Base-by-base conservation (phyloP, 257 asterid species). In the Cordia subcordata region DNA sequence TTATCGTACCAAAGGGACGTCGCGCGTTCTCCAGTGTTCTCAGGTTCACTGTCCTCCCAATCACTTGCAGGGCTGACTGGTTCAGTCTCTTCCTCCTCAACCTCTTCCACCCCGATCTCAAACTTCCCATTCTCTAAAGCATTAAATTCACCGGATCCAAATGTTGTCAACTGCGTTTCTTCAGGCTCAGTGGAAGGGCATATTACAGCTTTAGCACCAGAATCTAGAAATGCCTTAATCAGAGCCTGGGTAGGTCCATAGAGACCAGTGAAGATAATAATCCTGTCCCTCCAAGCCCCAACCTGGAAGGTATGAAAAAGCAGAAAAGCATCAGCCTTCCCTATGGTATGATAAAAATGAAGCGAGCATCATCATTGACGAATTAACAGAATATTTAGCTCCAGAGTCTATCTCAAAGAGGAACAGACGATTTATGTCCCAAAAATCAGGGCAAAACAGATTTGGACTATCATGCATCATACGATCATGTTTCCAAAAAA, bases 221-320 rank as follows among this genome's bases (percentile, higher is more conserved):
- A 93, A 74, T 86, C 96, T 52, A 93, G 75, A 79, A 89, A 82
- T 50, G 97, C 90, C 84, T 93, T 93, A 19, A 79, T 77, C 77
- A 93, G 65, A 54, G 94, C 77, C 60, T 67, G 81, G 8, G 81
- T 81, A 13, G 97, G 99, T 65, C 99, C 99, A 18, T 79, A 84
- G 47, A 83, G 74, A 44, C 99, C 96, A 1, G 97, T 80, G 85
- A 87, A 86, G 63, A 89, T 77, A 77, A 93, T 75, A 54, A 93
- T 89, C 75, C 99, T 80, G 65, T 93, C 97, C 77, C 96, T 86
- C 99, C 99, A 93, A 56, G 95, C 79, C 60, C 99, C 99, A 51
- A 86, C 75, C 99, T 89, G 81, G 60, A 21, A 47, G 50, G 32
- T 63, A 62, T 55, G 5, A 60, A n/a, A n/a, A n/a, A n/a, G n/a